Percentiles rank a stretch among this genome's conserved stretches.
Evolutionary conservation across 1,139 yeast genomes (phyloP).

Genomic region (Kodamaea ohmeri): DNA sequence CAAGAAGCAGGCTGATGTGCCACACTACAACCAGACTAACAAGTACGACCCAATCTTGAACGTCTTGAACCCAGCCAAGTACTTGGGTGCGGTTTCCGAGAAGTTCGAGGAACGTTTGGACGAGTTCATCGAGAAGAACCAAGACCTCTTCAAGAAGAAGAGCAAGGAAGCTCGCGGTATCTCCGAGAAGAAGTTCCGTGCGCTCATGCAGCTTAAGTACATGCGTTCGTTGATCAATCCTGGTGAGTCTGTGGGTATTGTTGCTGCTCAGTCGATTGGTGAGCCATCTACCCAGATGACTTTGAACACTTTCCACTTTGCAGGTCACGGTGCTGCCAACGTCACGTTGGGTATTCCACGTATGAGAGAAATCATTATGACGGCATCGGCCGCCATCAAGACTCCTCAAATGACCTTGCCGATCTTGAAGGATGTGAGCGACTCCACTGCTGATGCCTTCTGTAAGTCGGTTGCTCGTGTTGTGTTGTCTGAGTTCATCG

Average conservation of each 20-base stretch:
- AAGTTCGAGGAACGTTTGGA: conserved; percentile 82
- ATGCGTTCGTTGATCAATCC: conserved; percentile 95
- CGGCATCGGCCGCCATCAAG: conserved; percentile 91
- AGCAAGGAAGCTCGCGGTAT: conserved; percentile 47
- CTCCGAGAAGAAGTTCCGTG: conserved; percentile 86
- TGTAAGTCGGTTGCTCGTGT: conserved; percentile 88
- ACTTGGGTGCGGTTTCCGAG: conserved; percentile 91
- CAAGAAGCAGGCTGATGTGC: conserved; percentile 61
- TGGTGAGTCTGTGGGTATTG: conserved; percentile 97
- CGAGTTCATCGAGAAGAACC: conserved; percentile 55
- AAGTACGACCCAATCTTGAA: conserved; percentile 91
- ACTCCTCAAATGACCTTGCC: conserved; percentile 99
- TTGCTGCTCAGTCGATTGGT: conserved; percentile 98
- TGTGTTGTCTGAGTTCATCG: conserved; percentile 83
- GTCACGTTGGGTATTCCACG: conserved; percentile 99
- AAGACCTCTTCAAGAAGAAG: conserved; percentile 50
- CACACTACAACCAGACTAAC: conserved; percentile 59
- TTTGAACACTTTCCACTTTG: conserved; percentile 97
- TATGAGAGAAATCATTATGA: conserved; percentile 99
- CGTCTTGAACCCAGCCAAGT: conserved; percentile 81
- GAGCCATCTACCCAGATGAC: conserved; percentile 99
- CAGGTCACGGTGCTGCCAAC: conserved; percentile 99
- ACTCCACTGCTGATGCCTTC: conserved; percentile 87
- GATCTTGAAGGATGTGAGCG: conserved; percentile 70
- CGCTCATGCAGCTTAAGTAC: conserved; percentile 96